Conservation (phyloP, 2,329 filamentous ascomycete species). For the Trichoderma harzianum region DNA sequence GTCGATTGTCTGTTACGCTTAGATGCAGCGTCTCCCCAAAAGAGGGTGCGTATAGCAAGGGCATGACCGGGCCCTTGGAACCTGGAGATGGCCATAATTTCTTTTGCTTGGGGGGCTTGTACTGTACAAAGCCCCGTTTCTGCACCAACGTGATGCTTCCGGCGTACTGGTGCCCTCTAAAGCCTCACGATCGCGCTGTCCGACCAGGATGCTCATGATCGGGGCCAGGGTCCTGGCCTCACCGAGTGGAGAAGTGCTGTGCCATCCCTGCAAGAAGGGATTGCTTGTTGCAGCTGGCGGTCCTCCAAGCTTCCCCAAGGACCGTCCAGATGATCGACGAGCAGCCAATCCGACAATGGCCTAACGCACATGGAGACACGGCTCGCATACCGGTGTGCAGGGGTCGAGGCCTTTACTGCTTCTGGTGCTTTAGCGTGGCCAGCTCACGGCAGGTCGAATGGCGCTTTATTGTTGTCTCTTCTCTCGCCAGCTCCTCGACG, state of each 20-base stretch:
- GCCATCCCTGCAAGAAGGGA: not conserved
- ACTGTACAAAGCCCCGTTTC: slow-evolving; percentile 6
- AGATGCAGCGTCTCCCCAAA: slow-evolving; percentile 4
- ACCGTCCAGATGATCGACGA: slow-evolving; percentile 15
- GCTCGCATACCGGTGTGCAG: slow-evolving; percentile 18
- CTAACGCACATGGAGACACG: not conserved
- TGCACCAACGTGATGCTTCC: not conserved
- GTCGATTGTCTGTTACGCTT: not conserved
- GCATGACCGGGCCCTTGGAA: slow-evolving; percentile 2
- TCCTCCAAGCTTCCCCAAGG: not conserved
- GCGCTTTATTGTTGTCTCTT: slow-evolving; percentile 26
- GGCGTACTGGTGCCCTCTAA: not conserved
- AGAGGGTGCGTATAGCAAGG: slow-evolving; percentile 16
- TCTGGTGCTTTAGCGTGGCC: not conserved
- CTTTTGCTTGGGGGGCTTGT: slow-evolving; percentile 5
- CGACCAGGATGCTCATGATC: slow-evolving; percentile 10
- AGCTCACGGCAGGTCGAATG: slow-evolving; percentile 25
- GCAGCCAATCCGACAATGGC: slow-evolving; percentile 1
- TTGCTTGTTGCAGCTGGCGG: not conserved
- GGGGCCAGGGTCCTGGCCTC: slow-evolving; percentile 8
- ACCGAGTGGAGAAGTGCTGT: slow-evolving; percentile 8
- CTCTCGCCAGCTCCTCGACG: slow-evolving; percentile 5
- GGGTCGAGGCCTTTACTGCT: not conserved
- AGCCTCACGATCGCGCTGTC: slow-evolving; percentile 13
- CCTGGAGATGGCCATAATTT: slow-evolving; percentile 13